Evolutionary conservation across 495 filamentous ascomycete species (phyloP), one percentile per base, ranked within the genome.

Genomic region (Lophiostoma macrostomum): DNA sequence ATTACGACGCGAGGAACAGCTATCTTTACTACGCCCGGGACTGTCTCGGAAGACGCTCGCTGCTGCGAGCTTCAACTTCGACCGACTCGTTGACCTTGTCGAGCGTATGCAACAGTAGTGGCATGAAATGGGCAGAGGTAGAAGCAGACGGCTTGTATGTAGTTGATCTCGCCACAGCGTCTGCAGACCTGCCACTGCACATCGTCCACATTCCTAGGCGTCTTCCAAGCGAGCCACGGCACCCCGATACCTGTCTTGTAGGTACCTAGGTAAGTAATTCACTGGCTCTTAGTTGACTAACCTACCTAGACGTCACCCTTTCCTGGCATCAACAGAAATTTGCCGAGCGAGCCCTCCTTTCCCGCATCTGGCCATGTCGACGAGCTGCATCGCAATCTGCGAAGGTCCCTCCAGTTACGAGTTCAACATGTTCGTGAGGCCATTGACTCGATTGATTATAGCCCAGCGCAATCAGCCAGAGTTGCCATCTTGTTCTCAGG

Each of bases 401-500:
- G 34, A 1, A 34, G 47, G 18, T 61, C 57, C 23, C 47, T 64
- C 31, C 29, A 41, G 10, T 27, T 55, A 12, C 61, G 61, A n/a
- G 22, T 58, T 24, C 42, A 46, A 16, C 47, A 61, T 28, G 43
- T 64, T 7, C 56, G 54, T 22, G 47, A 58, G 35, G 32, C 60
- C 14, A 14, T 53, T 18, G 22, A 50, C 5, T 28, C 27, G 13
- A 22, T 5, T 20, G 16, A 46, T 8, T 13, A 11, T 11, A 51
- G 27, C 12, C 23, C 24, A 73, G 38, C 71, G 31, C 25, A 51
- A 31, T 53, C 47, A 38, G 50, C 66, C 10, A 42, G 48, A 57
- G 60, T 95, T 24, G 90, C 90, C 0, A 78, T 99, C 1, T 75
- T 99, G 0, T 99, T 97, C 69, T 96, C 91, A 0, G 93, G 93